These are phyloP conservation scores for Diddensiella transvaalensis DNA, from an alignment of 805 yeast species.

Conservation along the genomic window DNA sequence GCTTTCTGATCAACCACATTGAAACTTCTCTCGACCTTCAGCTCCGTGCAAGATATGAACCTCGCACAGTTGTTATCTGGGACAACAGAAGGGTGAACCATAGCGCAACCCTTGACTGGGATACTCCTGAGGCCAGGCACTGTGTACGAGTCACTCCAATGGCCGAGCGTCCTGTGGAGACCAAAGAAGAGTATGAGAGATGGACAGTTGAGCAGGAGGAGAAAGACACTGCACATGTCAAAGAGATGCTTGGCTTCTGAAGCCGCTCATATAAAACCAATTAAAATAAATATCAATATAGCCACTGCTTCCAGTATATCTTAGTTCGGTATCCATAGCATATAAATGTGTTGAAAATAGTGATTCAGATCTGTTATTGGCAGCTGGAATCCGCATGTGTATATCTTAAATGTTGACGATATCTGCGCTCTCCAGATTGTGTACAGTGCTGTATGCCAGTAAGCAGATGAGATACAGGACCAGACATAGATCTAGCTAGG, in stretches of 20 bases:
- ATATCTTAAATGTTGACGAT: no score
- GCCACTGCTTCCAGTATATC: no score
- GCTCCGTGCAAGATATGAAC: constrained; percentile 48
- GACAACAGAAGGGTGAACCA: constrained; percentile 66
- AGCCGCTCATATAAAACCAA: background rate
- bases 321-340: no score
- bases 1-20: constrained; percentile 46
- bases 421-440: no score
- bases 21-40: constrained; percentile 37
- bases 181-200: background rate
- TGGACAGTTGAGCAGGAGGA: background rate
- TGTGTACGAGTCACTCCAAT: background rate
- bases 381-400: no score
- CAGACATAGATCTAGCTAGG: no score
- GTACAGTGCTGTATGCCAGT: no score
- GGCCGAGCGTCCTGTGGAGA: background rate
- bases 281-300: background rate
- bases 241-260: background rate
- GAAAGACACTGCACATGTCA: background rate
- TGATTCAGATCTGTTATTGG: no score
- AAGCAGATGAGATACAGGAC: no score
- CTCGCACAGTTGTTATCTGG: constrained; percentile 68
- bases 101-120: constrained; percentile 57
- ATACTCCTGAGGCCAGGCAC: constrained; percentile 13
- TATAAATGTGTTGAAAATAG: no score